Evolutionary conservation across 352 stramenopile genomes (phyloP), one percentile per base, ranked within the genome.

Genomic region (Phytophthora podocarpi): DNA sequence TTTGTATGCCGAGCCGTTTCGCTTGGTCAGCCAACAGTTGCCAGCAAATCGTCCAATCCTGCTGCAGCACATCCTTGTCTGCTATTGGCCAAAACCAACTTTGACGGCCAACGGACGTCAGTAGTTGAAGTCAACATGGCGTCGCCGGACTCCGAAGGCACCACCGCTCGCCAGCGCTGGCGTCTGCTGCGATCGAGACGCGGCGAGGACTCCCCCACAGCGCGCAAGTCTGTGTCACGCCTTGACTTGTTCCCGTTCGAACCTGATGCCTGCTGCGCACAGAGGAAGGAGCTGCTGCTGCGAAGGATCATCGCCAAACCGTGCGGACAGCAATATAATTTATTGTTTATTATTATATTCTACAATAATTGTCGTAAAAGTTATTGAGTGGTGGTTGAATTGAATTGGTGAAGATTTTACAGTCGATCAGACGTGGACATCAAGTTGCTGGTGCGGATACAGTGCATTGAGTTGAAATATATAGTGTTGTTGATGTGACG

Each of bases 381-480:
- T 3, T 39, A n/a, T n/a, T n/a, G n/a, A n/a, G n/a, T n/a, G n/a
- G n/a, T 6, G 4, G 21, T 30, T 13, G 15, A 18, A 6, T 11
- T 21, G 13, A n/a, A 7, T 18, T 32, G 45, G 16, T 28, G 7
- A 26, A 86, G 74, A 11, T 71, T 80, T 34, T 59, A 80, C 30
- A 67, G 72, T 24, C 64, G 76, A 23, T 73, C 64, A 3, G 74
- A 84, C n/a, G 32, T 82, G 15, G 76, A 83, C 50, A 50, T 84
- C 30, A 86, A 84, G 53, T 48, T 86, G 7, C 36, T 86, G 51
- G 74, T 86, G 49, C 24, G 53, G 10, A n/a, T n/a, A n/a, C n/a
- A n/a, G n/a, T n/a, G n/a, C n/a, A n/a, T n/a, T n/a, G n/a, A n/a
- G n/a, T n/a, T n/a, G n/a, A n/a, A n/a, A n/a, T n/a, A n/a, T n/a